phyloP scores from a whole-genome alignment of 1,139 yeast species.

The Sugiyamaella novakii region DNA sequence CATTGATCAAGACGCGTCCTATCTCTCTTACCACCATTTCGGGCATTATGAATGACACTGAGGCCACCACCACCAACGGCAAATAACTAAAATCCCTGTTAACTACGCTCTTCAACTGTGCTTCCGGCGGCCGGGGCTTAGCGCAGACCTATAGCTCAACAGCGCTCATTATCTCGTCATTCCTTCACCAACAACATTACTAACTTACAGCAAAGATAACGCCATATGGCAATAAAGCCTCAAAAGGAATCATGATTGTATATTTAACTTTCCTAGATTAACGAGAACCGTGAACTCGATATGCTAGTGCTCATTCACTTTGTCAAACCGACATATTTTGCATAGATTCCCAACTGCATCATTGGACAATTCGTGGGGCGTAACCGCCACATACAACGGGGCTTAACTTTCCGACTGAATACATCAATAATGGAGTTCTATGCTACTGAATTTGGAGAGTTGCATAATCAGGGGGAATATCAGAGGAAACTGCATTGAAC shows the following conservation, averaged over 20 bases:
- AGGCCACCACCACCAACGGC: conserved; percentile 57
- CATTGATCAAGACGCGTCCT: conserved; percentile 62
- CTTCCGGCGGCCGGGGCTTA: background rate
- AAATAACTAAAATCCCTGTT: conserved; percentile 42
- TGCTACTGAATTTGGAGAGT: too few relatives aligned
- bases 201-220: conserved; percentile 56
- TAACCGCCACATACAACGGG: background rate
- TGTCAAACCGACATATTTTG: conserved; percentile 10
- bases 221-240: conserved; percentile 68
- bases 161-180: too few relatives aligned
- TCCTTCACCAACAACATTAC: too few relatives aligned
- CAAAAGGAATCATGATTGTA: conserved; percentile 62
- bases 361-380: conserved; percentile 7
- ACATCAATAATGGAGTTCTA: too few relatives aligned
- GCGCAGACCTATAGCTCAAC: background rate
- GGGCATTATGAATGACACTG: conserved; percentile 50
- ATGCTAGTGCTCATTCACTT: too few relatives aligned
- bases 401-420: background rate
- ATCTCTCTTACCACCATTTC: conserved; percentile 57
- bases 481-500: too few relatives aligned
- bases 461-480: too few relatives aligned
- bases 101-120: background rate
- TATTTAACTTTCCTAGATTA: too few relatives aligned
- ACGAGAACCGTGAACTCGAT: background rate
- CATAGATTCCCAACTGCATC: background rate